Conservation (phyloP, 805 yeast species). For the Dipodascopsis uninucleata region DNA sequence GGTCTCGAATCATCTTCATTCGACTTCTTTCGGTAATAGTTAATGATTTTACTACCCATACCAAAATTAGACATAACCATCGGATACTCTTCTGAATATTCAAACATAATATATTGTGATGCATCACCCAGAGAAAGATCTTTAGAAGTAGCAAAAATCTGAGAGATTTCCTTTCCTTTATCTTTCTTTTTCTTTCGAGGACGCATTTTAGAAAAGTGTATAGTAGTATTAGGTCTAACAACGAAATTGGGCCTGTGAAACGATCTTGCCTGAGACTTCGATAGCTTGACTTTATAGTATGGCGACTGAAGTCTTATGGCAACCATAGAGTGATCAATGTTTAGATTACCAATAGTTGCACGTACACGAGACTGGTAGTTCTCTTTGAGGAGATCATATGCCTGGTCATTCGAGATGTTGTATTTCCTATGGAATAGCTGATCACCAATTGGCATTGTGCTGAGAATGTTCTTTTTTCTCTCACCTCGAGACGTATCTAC, state of each 20-base stretch:
- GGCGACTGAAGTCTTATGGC: slow-evolving; percentile 87
- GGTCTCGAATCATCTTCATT: slow-evolving; percentile 85
- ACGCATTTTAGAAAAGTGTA: slow-evolving; percentile 72
- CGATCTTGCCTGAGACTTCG: slow-evolving; percentile 63
- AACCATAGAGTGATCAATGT: slow-evolving; percentile 86
- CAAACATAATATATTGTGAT: slow-evolving; percentile 71
- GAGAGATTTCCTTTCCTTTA: slow-evolving; percentile 73
- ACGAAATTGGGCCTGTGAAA: slow-evolving; percentile 77
- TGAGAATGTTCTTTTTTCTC: slow-evolving; percentile 18
- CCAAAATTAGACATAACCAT: slow-evolving; percentile 81
- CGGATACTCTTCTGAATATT: slow-evolving; percentile 88
- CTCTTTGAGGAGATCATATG: slow-evolving; percentile 74
- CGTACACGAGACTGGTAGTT: slow-evolving; percentile 90
- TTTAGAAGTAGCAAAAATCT: slow-evolving; percentile 62
- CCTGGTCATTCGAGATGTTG: slow-evolving; percentile 83
- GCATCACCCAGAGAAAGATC: slow-evolving; percentile 84
- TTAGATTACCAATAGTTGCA: slow-evolving; percentile 84
- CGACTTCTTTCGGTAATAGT: slow-evolving; percentile 80
- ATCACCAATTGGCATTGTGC: slow-evolving; percentile 45
- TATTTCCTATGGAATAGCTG: slow-evolving; percentile 56
- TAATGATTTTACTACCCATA: slow-evolving; percentile 91
- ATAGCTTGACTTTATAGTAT: slow-evolving; percentile 73
- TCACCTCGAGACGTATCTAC: slow-evolving; percentile 42
- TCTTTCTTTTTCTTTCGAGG: slow-evolving; percentile 83
- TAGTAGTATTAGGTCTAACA: slow-evolving; percentile 71